A percentile compares a stretch with the other conserved stretches of the same genome.
Conservation (phyloP, 768 basidiomycete genomes). For the Hysterangium stoloniferum region DNA sequence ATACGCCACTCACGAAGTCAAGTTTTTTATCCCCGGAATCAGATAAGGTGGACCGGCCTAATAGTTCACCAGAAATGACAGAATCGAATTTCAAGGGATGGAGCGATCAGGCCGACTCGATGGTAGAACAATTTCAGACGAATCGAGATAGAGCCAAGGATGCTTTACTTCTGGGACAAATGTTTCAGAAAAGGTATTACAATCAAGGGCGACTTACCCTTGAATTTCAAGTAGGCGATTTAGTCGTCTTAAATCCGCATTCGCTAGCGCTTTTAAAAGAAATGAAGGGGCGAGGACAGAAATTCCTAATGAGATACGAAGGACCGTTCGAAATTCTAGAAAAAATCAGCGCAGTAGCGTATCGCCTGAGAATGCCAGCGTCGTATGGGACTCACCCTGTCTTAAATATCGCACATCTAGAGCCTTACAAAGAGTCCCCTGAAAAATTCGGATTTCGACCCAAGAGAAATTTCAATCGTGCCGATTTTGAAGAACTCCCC, state of each 20-base stretch:
- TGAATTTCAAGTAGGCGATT: slow-evolving; percentile 25
- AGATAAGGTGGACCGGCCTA: too few species aligned
- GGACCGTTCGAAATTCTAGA: slow-evolving; percentile 25
- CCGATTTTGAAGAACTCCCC: slow-evolving; percentile 10
- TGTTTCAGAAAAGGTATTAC: slow-evolving; percentile 10
- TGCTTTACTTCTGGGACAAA: slow-evolving; percentile 12
- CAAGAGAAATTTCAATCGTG: slow-evolving; percentile 6
- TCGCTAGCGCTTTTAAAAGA: slow-evolving; percentile 16
- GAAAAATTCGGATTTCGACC: slow-evolving; percentile 15
- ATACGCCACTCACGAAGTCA: too few species aligned
- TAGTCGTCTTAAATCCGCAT: slow-evolving; percentile 23
- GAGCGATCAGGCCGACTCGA: too few species aligned
- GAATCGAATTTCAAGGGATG: too few species aligned
- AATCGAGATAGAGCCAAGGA: slow-evolving; percentile 11
- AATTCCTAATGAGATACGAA: slow-evolving; percentile 23
- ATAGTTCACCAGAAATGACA: too few species aligned
- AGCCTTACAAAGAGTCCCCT: slow-evolving; percentile 21
- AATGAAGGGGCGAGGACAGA: slow-evolving; percentile 22
- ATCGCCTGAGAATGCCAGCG: slow-evolving; percentile 23
- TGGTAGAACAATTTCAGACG: slow-evolving; percentile 10
- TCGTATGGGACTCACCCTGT: slow-evolving; percentile 26
- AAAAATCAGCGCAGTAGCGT: slow-evolving; percentile 23
- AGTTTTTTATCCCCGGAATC: too few species aligned
- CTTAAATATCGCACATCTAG: slow-evolving; percentile 27
- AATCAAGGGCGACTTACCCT: slow-evolving; percentile 12